A percentile compares a stretch with the other conserved stretches of the same genome.
These are phyloP conservation scores for Epichloe aotearoae DNA, from an alignment of 2,329 filamentous ascomycete species.

Conservation along the genomic window DNA sequence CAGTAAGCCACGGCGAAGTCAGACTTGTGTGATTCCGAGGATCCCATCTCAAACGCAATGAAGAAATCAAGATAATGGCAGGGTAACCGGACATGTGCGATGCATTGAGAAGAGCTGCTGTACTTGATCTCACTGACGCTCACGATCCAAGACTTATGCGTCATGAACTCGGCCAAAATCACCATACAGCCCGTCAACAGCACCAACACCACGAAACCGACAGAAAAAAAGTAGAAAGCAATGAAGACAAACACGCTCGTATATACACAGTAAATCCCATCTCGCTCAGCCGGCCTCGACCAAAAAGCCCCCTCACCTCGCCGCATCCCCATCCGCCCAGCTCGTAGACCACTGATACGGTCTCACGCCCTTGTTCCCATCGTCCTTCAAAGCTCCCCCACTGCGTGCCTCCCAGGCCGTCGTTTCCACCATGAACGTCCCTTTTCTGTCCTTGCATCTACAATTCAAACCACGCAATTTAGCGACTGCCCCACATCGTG, in stretches of 20 bases:
- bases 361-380: slow-evolving; percentile 5
- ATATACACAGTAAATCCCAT: background rate
- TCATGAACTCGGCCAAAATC: too few species aligned
- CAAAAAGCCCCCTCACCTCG: slow-evolving; percentile 6
- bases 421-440: slow-evolving; percentile 47
- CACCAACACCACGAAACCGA: background rate
- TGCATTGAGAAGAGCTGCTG: too few species aligned
- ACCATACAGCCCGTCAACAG: too few species aligned
- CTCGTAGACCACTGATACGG: slow-evolving; percentile 22
- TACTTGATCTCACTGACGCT: too few species aligned
- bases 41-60: too few species aligned
- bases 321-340: slow-evolving; percentile 21
- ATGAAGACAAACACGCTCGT: background rate
- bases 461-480: background rate
- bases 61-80: too few species aligned
- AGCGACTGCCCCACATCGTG: slow-evolving; percentile 3
- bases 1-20: too few species aligned
- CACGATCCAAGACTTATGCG: too few species aligned
- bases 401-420: slow-evolving; percentile 44
- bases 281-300: background rate
- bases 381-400: background rate
- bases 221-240: background rate
- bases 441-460: slow-evolving; percentile 46
- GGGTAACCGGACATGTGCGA: too few species aligned
- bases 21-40: too few species aligned